Conservation (phyloP, 1,284 basidiomycete genomes). For the Malassezia yamatoensis region DNA sequence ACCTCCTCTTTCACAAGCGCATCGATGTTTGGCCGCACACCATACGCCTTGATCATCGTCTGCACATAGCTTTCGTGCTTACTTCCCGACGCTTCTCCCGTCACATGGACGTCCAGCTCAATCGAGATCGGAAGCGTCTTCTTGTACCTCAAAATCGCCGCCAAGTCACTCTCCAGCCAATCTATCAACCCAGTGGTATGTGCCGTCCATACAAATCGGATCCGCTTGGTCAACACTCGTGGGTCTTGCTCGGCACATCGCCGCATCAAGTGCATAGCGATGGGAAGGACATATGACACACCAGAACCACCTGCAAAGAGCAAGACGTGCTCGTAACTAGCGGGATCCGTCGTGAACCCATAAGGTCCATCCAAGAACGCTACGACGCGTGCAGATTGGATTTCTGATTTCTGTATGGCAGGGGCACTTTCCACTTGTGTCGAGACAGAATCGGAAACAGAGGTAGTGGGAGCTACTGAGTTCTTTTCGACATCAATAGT, state of each 20-base stretch:
- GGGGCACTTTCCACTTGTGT: not conserved
- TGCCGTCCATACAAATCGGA: conserved; percentile 6
- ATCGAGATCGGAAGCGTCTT: not conserved
- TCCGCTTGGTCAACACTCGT: not conserved
- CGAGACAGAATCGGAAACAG: not conserved
- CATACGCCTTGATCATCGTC: not conserved
- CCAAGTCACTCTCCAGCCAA: not conserved
- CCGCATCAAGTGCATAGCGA: conserved; percentile 1
- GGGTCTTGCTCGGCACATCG: not conserved
- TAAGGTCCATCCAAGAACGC: not conserved
- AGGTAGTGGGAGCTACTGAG: not conserved
- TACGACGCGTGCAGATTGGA: not conserved
- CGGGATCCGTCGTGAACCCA: not conserved
- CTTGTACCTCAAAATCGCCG: not conserved
- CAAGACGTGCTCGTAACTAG: not conserved
- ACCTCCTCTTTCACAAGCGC: not conserved
- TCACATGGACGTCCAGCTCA: not conserved
- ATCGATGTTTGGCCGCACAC: not conserved
- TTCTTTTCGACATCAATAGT: not conserved
- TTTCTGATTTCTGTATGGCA: not conserved
- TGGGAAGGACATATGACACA: conserved; percentile 20
- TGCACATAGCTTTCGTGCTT: not conserved
- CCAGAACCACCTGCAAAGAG: conserved; percentile 15
- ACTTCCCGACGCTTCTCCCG: not conserved
- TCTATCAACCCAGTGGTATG: not conserved